Evolutionary conservation across 768 basidiomycete species (phyloP), one percentile per base, ranked within the genome.

Genomic region (Agaricus sinodeliciosus): DNA sequence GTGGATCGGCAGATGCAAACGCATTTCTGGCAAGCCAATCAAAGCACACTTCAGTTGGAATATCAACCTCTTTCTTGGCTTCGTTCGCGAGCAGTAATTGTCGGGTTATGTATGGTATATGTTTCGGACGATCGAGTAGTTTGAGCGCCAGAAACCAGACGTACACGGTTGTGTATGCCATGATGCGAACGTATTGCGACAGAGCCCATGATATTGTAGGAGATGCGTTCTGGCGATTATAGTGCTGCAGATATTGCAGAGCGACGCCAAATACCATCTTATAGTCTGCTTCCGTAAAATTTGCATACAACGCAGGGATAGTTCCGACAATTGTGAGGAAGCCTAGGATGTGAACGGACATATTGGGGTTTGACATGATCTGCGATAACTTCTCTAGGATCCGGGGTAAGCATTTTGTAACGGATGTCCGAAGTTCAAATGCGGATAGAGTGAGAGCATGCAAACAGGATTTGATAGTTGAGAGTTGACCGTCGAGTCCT

Each of bases 11-110:
- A 61, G 87, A 93, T 12, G 86, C 92, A 61, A 94, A 97, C 0
- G 95, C 87, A 64, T 96, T 96, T 15, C 96, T 78, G 9, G 92
- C 87, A 15, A 99, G 76, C 93, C 94, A 98, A 65, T 99, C 96
- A 63, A 98, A 94, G 68, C 92, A 95, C 34, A 98, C 95, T 63
- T 97, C 92, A 0, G 94, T 90, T 25, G 87, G 85, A 55, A 90
- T 91, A 65, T 98, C 96, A 4, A 94, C 72, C 37, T 80, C 76
- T 1, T 72, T 70, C 49, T 79, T 80, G 12, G 80, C 84, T 55
- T 89, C 87, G 68, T 93, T 93, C 12, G 92, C 93, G 22, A 93
- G 74, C 8, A 94, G 73, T 0, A 99, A 78, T 58, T 93, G 88
- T 8, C 87, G 78, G 0, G 87, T 86, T 64, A 99, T 93, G 69